phyloP scores from a whole-genome alignment of 2,329 filamentous ascomycete genomes.

The Microsporum canis region DNA sequence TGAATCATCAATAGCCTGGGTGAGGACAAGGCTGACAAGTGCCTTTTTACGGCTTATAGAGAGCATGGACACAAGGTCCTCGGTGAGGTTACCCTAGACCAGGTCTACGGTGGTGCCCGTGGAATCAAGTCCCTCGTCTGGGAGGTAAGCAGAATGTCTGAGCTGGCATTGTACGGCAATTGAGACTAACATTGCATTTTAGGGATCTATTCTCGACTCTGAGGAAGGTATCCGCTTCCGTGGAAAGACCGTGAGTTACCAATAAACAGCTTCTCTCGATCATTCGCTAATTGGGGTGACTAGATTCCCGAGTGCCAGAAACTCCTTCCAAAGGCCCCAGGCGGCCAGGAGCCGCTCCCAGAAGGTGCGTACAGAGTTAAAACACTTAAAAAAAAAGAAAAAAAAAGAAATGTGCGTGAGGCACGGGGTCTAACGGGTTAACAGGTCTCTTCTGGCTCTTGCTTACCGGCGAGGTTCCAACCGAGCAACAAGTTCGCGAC shows the following conservation, averaged over 20 bases:
- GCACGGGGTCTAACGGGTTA: neutral
- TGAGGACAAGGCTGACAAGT: neutral
- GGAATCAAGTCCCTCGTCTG: conserved; percentile 98
- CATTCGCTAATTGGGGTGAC: conserved; percentile 17
- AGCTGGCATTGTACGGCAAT: neutral
- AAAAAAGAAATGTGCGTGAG: neutral
- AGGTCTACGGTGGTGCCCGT: conserved; percentile 98
- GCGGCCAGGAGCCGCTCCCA: conserved; percentile 90
- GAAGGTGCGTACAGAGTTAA: conserved; percentile 51
- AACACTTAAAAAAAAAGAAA: neutral
- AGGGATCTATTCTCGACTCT: conserved; percentile 87
- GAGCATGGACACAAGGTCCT: conserved; percentile 91
- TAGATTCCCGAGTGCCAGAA: conserved; percentile 96
- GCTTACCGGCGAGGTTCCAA: conserved; percentile 92
- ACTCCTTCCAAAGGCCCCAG: conserved; percentile 90
- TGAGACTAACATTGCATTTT: conserved; percentile 8
- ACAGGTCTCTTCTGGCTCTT: conserved; percentile 98
- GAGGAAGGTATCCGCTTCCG: conserved; percentile 99
- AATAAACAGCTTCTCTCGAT: neutral
- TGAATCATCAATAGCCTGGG: neutral
- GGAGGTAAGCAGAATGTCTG: conserved; percentile 48
- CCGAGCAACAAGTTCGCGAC: conserved; percentile 95
- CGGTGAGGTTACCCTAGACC: conserved; percentile 96
- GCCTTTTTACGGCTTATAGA: conserved; percentile 40
- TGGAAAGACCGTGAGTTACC: conserved; percentile 64